Base-by-base conservation (phyloP, 176 grass and related monocot species). In the Eremochloa ophiuroides region DNA sequence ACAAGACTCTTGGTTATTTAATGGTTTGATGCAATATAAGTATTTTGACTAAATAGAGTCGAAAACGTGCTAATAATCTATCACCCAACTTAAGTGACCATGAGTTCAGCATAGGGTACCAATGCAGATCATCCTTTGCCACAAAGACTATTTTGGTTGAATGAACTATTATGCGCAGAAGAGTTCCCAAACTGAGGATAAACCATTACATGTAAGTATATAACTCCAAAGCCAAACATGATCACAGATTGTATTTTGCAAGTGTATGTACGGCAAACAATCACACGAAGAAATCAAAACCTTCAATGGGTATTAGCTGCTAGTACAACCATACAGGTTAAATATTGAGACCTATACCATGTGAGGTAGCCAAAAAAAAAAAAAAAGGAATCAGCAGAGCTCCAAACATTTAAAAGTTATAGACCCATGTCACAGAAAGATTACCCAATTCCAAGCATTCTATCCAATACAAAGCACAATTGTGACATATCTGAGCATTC, bases 391-490 rank as follows among this genome's bases (percentile, higher is more conserved):
- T 69, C 23, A 58, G 27, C 47, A 47, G 35, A 59, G 17, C 38
- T 74, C 63, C 13, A 48, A 29, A 16, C 2, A 27, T 10, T 75
- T 53, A 4, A 38, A 60, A 35, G 69, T 68, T 16, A 69, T 22
- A 33, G 16, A 81, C 37, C 28, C n/a, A 84, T 81, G 20, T 4
- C 73, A 74, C 30, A 71, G 26, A 87, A 28, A 17, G 11, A 74
- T 75, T 79, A 88, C 59, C 31, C 77, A 46, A 82, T 82, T 75
- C 79, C 75, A 66, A 94, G 92, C 95, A 94, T 93, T 73, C 79
- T 93, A 78, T 98, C 88, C 37, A 94, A 80, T 72, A 94, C 69
- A 69, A 86, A 77, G 80, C 91, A 92, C 41, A 94, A 70, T 28
- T 88, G 86, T 2, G 67, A 66, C 35, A 94, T 81, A 13, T 94